phyloP scores from a whole-genome alignment of 371 early-diverging fungal species.

The Chytridiales sp. region DNA sequence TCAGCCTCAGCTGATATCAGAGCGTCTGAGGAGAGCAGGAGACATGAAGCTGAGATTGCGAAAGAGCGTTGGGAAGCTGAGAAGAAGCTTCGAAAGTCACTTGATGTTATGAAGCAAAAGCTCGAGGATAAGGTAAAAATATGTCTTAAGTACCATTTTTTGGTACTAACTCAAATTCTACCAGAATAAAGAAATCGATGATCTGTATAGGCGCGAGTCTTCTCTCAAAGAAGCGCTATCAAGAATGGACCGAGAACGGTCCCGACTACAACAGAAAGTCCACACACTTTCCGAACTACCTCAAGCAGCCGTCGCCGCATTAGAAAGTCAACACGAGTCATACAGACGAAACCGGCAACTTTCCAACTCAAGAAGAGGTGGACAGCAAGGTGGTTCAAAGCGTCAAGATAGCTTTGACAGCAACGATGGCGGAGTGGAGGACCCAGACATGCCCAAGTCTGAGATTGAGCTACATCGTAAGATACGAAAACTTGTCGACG shows the following conservation, averaged over 20 bases:
- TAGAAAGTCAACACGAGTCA: slow-evolving; percentile 12
- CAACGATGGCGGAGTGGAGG: too few species aligned
- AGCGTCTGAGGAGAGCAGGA: slow-evolving; percentile 22
- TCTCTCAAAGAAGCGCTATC: slow-evolving; percentile 21
- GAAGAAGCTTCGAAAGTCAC: slow-evolving; percentile 22
- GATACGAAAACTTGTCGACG: background rate
- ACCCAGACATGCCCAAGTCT: too few species aligned
- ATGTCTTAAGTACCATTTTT: background rate
- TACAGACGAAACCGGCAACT: slow-evolving; percentile 6
- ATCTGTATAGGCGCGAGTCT: background rate
- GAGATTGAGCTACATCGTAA: too few species aligned
- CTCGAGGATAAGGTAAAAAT: slow-evolving; percentile 26
- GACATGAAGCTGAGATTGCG: slow-evolving; percentile 9
- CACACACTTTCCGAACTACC: slow-evolving; percentile 8
- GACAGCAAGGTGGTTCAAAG: too few species aligned
- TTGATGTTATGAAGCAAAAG: slow-evolving; percentile 27
- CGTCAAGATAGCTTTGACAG: too few species aligned
- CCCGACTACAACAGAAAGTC: slow-evolving; percentile 27
- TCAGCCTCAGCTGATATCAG: too few species aligned
- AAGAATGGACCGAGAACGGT: slow-evolving; percentile 30
- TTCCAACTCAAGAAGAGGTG: too few species aligned
- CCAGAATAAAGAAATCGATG: slow-evolving; percentile 20
- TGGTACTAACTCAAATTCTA: background rate
- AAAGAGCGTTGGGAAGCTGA: slow-evolving; percentile 31
- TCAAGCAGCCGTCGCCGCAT: slow-evolving; percentile 9